These are phyloP conservation scores for Rosa rugosa DNA, from an alignment of 306 rosid species.

Conservation along the genomic window DNA sequence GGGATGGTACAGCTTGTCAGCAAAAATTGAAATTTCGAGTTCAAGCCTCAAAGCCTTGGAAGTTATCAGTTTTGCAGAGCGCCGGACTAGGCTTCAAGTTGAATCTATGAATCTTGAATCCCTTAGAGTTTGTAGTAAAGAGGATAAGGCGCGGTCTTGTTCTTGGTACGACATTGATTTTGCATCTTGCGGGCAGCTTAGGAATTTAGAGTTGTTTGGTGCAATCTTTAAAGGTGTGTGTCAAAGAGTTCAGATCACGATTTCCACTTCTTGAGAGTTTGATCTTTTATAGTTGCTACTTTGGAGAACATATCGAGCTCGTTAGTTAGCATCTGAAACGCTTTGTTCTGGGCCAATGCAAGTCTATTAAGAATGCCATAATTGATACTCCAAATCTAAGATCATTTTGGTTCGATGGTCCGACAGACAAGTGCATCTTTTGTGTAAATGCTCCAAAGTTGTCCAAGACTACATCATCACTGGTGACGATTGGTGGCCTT, in stretches of 20 bases:
- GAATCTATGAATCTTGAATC: neutral
- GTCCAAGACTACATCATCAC: neutral
- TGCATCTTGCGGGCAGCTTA: neutral
- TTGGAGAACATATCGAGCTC: neutral
- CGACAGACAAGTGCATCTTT: neutral
- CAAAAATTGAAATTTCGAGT: neutral
- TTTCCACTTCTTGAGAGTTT: neutral
- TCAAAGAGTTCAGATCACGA: neutral
- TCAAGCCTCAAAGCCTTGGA: neutral
- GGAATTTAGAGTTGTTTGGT: neutral
- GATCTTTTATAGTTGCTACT: neutral
- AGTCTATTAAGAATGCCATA: neutral
- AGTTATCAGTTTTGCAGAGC: neutral
- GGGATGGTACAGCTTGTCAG: neutral
- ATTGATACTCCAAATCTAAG: slow-evolving; percentile 1
- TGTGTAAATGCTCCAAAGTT: neutral
- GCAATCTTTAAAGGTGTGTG: neutral
- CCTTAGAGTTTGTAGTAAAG: neutral
- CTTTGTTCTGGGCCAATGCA: neutral
- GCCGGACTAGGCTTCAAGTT: neutral
- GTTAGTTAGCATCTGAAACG: neutral
- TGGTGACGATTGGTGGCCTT: neutral
- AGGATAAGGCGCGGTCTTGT: no score
- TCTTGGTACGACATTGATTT: no score
- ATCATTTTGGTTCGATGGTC: neutral